Base-by-base conservation (phyloP, 2,329 filamentous ascomycete genomes). In the Alternaria sp. region DNA sequence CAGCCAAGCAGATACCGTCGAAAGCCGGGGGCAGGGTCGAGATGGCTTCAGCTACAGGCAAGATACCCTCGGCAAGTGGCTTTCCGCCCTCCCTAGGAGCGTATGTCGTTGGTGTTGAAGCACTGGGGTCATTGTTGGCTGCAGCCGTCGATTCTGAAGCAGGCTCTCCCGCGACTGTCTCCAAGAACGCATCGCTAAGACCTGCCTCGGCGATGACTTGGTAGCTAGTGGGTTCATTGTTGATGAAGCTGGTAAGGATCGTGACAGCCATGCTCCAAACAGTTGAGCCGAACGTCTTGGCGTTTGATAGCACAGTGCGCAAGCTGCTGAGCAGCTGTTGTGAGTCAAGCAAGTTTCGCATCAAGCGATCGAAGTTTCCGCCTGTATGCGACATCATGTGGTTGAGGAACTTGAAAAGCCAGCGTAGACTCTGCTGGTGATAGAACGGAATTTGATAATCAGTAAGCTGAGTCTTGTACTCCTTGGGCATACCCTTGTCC, bases 141-240 rank as follows among this genome's bases (percentile, higher is more conserved):
- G 66, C 67, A 25, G 65, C 70, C 12, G 62, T 69, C 56, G 69
- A 56, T 49, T 72, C 67, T 21, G 69, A 67, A 46, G 67, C 65
- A 8, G 69, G 69, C 64, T 78, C 79, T 40, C 81, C 78, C 54
- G 86, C 96, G 57, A 98, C 87, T 4, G 94, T 89, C 78, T 95
- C 90, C 13, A 99, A 85, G 62, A 97, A 91, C 55, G 90, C 92
- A 76, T 91, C 91, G 73, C 96, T 94, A 71, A 99, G 86, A 21
- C 93, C 93, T 54, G 96, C 95, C 81, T 99, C 96, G 13, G 93
- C 93, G 68, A 99, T 96, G 23, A 97, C 93, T 26, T 93, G 91
- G 78, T 97, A 99, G 79, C 96, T 99, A 1, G 96, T 99, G 0
- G 96, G 96, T 74, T 99, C 96, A 76, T 98, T 97, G 81, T 99